Conservation (phyloP, 768 basidiomycete species). For the Tricholoma flavovirens region DNA sequence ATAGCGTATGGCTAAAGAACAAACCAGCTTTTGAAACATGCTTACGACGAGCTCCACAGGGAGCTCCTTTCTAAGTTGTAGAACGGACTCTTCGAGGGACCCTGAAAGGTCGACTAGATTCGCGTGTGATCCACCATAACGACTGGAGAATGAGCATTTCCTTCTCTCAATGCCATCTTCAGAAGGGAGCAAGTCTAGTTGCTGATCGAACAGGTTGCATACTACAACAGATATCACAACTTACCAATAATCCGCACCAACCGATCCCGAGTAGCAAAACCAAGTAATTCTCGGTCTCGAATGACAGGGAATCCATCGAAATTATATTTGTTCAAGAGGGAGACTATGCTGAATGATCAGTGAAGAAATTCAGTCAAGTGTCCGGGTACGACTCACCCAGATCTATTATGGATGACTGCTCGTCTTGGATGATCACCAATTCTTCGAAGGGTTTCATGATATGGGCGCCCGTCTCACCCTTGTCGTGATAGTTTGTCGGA, state of each 20-base stretch:
- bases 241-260: slow-evolving; percentile 35
- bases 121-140: slow-evolving; percentile 19
- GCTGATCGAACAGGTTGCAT: background rate
- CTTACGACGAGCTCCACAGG: slow-evolving; percentile 66
- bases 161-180: slow-evolving; percentile 25
- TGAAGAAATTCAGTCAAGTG: background rate
- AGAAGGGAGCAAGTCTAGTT: slow-evolving; percentile 23
- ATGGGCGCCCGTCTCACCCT: slow-evolving; percentile 53
- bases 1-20: slow-evolving; percentile 6
- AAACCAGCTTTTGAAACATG: slow-evolving; percentile 70
- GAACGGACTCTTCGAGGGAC: slow-evolving; percentile 42
- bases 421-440: slow-evolving; percentile 50
- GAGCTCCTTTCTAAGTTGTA: slow-evolving; percentile 63
- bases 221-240: slow-evolving; percentile 2
- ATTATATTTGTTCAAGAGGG: slow-evolving; percentile 35
- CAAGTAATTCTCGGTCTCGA: slow-evolving; percentile 43
- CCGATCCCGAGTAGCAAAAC: slow-evolving; percentile 56
- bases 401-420: slow-evolving; percentile 39
- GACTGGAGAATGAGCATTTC: slow-evolving; percentile 39
- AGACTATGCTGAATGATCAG: slow-evolving; percentile 23
- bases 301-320: slow-evolving; percentile 68
- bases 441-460: slow-evolving; percentile 51
- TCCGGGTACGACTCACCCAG: slow-evolving; percentile 30
- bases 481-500: slow-evolving; percentile 58
- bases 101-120: slow-evolving; percentile 33